Conservation (phyloP, 257 asterid species). For the Nicotiana knightiana region DNA sequence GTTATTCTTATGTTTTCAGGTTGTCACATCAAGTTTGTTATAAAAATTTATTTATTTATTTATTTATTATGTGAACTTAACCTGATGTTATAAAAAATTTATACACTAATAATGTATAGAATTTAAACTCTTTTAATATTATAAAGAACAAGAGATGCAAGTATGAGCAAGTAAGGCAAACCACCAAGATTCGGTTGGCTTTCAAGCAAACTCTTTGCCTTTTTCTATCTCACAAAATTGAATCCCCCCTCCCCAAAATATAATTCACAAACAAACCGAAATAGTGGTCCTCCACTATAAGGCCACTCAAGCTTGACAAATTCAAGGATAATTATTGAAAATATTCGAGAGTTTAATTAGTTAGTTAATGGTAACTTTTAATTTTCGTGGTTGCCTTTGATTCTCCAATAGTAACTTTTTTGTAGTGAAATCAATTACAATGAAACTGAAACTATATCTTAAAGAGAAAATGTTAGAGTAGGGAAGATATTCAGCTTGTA, state of each 20-base stretch:
- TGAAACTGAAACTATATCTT: background rate
- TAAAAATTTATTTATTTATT: too few relatives aligned
- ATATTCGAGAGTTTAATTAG: background rate
- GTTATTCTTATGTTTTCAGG: too few relatives aligned
- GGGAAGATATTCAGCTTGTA: background rate
- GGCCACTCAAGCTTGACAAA: constrained; percentile 6
- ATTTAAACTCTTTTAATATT: background rate
- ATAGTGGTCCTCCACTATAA: constrained; percentile 9
- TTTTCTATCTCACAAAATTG: background rate
- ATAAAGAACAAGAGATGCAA: background rate
- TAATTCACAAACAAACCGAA: background rate
- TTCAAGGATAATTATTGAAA: background rate
- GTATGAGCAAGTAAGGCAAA: constrained; percentile 6
- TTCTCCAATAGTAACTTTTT: background rate
- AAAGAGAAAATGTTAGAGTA: background rate
- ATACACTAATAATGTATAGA: too few relatives aligned
- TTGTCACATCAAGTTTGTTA: too few relatives aligned
- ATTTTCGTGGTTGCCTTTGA: background rate
- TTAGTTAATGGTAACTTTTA: background rate
- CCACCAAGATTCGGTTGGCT: constrained; percentile 18
- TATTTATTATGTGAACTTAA: too few relatives aligned
- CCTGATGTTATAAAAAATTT: too few relatives aligned
- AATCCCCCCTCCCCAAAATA: too few relatives aligned
- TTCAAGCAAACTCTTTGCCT: constrained; percentile 15
- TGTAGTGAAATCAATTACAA: background rate